Base-by-base conservation (phyloP, 345 rosid species). In the Cardiospermum halicacabum region DNA sequence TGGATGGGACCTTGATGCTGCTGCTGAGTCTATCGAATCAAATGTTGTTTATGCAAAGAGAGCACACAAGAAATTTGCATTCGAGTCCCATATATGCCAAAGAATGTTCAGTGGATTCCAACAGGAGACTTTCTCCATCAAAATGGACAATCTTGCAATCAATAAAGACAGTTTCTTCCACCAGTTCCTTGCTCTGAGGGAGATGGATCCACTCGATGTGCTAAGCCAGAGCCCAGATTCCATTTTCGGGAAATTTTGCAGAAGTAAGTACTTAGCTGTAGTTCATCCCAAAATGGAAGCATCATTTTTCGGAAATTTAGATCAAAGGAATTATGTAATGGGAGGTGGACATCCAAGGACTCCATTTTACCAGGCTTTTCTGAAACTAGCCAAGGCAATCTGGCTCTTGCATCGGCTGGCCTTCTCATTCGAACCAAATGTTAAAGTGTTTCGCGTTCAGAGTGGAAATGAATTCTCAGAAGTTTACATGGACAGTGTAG, bases 1-100 rank as follows among this genome's bases (percentile, higher is more conserved):
- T 30, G 89, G 91, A 56, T 85, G 96, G 96, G 94, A 89, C 77
- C 96, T 89, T 68, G 96, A 89, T 69, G 86, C 94, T 72, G 96
- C 96, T 5, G 87, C 94, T 50, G 71, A 75, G 53, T 87, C 94
- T 7, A 87, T 89, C 36, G 96, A 89, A 60, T 81, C 84, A 11
- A 74, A 80, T 56, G 96, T 87, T 70, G 76, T 71, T 56, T 89
- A 87, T 71, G 86, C 94, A 26, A 89, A 87, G 77, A 79, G 96
- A 65, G 89, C 89, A 21, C 91, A 89, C 83, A 87, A 89, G 81
- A 84, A 87, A 61, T 85, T 83, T 40, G 88, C 96, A 42, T 89
- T 89, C 59, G 89, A 89, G 72, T 89, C 96, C 55, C 82, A 89
- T 73, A 87, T 89, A 69, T 87, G 88, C 71, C 91, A 85, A 66